phyloP scores from a whole-genome alignment of 805 yeast genomes.

The Metschnikowia noctiluminum region DNA sequence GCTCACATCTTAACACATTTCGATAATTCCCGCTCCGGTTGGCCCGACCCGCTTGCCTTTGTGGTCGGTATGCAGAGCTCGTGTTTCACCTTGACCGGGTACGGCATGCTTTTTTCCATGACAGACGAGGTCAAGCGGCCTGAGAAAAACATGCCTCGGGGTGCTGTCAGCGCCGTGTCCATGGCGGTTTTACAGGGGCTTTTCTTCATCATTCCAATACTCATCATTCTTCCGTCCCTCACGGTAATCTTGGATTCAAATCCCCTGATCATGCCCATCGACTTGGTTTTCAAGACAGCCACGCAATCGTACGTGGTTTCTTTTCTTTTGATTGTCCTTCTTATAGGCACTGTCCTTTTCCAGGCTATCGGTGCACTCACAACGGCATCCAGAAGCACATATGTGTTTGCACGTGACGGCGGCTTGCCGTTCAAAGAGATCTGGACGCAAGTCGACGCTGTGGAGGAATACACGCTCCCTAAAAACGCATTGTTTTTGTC shows the following conservation, averaged over 20 bases:
- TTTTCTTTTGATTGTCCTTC: conserved; percentile 60
- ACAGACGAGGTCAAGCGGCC: conserved; percentile 80
- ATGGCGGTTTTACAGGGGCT: conserved; percentile 68
- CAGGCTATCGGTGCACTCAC: conserved; percentile 79
- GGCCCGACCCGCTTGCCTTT: conserved; percentile 70
- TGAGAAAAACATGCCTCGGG: conserved; percentile 70
- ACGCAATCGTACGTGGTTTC: conserved; percentile 69
- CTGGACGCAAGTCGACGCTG: conserved; percentile 64
- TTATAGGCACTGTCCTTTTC: conserved; percentile 67
- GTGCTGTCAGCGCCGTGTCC: conserved; percentile 62
- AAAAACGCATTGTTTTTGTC: conserved; percentile 65
- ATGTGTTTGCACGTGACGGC: conserved; percentile 78
- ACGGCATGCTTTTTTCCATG: conserved; percentile 76
- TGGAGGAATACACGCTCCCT: conserved; percentile 59
- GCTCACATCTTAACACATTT: conserved; percentile 60
- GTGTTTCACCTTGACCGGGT: conserved; percentile 76
- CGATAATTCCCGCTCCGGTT: conserved; percentile 72
- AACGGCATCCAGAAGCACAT: conserved; percentile 79
- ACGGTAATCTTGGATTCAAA: conserved; percentile 50
- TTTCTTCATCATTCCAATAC: conserved; percentile 66
- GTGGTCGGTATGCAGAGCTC: conserved; percentile 76
- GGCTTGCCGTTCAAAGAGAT: conserved; percentile 64
- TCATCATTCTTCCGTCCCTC: conserved; percentile 69
- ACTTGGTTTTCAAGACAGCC: conserved; percentile 66
- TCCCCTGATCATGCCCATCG: conserved; percentile 75